These are phyloP conservation scores for Colletotrichum lupini DNA, from an alignment of 2,329 filamentous ascomycete genomes.

Conservation along the genomic window DNA sequence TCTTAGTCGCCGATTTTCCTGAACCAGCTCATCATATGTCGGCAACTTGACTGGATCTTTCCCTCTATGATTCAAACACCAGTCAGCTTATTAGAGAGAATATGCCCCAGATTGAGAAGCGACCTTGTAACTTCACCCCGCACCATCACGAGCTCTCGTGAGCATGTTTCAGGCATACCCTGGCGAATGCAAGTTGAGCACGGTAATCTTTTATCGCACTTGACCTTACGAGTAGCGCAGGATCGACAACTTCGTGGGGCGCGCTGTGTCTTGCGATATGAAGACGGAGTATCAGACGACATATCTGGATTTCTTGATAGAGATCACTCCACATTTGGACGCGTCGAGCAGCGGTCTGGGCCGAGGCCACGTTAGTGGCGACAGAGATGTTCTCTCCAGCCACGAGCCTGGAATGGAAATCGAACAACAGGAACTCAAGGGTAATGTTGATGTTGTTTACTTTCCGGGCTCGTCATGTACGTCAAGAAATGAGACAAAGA, in stretches of 20 bases:
- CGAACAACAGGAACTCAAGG: no score
- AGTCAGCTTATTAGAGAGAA: neutral
- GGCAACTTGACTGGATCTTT: neutral
- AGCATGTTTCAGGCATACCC: neutral
- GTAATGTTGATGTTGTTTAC: no score
- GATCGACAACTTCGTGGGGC: neutral
- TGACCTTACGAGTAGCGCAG: neutral
- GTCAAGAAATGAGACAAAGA: neutral
- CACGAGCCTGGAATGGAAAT: no score
- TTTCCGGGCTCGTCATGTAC: no score
- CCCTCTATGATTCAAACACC: neutral
- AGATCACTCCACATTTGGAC: neutral
- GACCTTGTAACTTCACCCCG: neutral
- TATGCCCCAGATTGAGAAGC: neutral
- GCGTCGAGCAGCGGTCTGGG: neutral
- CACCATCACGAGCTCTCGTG: neutral
- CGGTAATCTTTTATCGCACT: neutral
- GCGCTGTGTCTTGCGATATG: neutral
- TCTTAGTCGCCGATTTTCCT: neutral
- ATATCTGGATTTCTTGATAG: neutral
- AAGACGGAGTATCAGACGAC: neutral
- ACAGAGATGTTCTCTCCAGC: no score
- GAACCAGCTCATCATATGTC: neutral
- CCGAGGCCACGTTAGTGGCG: no score
- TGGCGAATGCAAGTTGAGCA: neutral